These are phyloP conservation scores for Acidiella bohemica DNA, from an alignment of 495 filamentous ascomycete species.

Conservation along the genomic window DNA sequence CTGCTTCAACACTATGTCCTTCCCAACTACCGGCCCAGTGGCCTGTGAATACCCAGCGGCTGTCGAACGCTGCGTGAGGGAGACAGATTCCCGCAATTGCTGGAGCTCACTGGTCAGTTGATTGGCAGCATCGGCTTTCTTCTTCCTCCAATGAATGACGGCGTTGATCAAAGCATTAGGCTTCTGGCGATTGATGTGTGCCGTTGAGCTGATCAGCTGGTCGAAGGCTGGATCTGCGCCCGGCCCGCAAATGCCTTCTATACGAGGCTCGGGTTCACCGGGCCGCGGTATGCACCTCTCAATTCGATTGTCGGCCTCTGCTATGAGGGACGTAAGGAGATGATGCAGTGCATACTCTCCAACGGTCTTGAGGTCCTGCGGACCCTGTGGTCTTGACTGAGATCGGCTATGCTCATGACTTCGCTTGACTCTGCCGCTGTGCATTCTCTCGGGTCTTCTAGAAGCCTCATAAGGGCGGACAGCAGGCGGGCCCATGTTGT, in stretches of 20 bases:
- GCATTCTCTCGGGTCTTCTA: conserved; percentile 45
- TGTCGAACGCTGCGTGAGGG: not conserved
- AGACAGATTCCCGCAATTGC: conserved; percentile 2
- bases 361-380: conserved; percentile 71
- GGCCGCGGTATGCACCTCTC: conserved; percentile 64
- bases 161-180: conserved; percentile 93
- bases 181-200: conserved; percentile 84
- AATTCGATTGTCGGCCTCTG: conserved; percentile 86
- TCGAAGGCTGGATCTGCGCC: conserved; percentile 86
- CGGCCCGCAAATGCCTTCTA: conserved; percentile 80
- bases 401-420: conserved; percentile 69
- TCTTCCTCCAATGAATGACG: conserved; percentile 93
- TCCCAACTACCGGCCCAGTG: not conserved
- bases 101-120: conserved; percentile 9
- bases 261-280: conserved; percentile 59
- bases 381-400: conserved; percentile 58
- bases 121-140: conserved; percentile 71
- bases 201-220: conserved; percentile 82
- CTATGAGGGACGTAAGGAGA: conserved; percentile 79
- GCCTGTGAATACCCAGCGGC: not conserved
- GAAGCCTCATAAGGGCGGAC: conserved; percentile 7
- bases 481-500: not conserved
- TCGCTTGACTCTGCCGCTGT: conserved; percentile 50
- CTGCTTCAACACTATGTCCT: conserved; percentile 28
- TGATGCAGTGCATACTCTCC: conserved; percentile 96